Evolutionary conservation across 2,329 filamentous ascomycete species (phyloP), one percentile per base, ranked within the genome.

Genomic region (Chaetomiaceae sp.): DNA sequence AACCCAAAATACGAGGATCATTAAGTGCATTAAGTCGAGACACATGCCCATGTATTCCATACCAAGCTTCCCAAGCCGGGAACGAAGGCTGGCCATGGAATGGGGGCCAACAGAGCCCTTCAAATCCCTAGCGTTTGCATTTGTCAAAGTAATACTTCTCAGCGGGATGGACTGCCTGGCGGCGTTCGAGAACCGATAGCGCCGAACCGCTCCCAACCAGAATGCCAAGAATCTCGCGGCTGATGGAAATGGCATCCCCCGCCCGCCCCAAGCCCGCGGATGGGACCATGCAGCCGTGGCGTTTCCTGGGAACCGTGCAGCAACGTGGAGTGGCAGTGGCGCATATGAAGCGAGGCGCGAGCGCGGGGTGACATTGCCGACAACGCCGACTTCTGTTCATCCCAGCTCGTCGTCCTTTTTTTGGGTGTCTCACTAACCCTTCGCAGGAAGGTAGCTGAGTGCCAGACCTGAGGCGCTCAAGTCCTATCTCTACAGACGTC

Each of bases 251-350:
- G 38, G 34, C 34, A 45, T 42, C 19, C 18, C 32, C 36, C 30
- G 35, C 32, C 36, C 30, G 35, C 30, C 32, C 44, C 48, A 18
- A 36, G 37, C 29, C 37, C 44, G 30, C 38, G 48, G 48, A 43
- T 27, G n/a, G 43, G 30, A 24, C n/a, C 26, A 40, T 41, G 44
- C 44, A 38, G 37, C 44, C 26, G 20, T 15, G 26, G 14, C 18
- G 9, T 7, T 17, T 35, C 35, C 17, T 32, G 38, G 40, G 20
- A 32, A 27, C 32, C 32, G 11, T 39, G 32, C 38, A 38, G 36
- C 17, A 30, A 33, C 20, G 22, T 19, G 29, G 42, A 24, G 22
- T 6, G 22, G 22, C 6, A 9, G 22, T 24, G 22, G 22, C 32
- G 7, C n/a, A 18, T 9, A 24, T 24, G 22, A 24, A 24, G 22